Evolutionary conservation across 345 rosid genomes (phyloP), one percentile per base, ranked within the genome.

Genomic region (Rhizophora mangle): DNA sequence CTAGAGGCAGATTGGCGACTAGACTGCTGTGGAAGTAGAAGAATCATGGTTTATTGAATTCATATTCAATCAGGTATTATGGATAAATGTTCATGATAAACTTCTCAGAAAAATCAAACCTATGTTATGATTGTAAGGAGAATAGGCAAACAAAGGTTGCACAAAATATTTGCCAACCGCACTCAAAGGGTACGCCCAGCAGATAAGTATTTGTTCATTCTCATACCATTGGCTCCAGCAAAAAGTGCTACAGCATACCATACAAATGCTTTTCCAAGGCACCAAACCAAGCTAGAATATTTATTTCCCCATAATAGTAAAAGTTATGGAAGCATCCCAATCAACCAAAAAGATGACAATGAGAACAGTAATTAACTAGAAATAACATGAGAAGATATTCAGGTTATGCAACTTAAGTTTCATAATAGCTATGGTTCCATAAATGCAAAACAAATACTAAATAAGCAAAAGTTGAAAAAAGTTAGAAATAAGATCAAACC

Each of bases 401-500:
- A 36, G n/a, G 34, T 21, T 21, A n/a, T 4, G 24, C 67, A 71
- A 24, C 26, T 46, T 55, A 21, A 49, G 29, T 43, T 32, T 51
- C 22, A 43, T 21, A 68, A 39, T 39, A 59, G 11, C 47, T 39
- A 39, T 39, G 47, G 13, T 39, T 10, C 47, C 47, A 39, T 39
- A 39, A 39, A 39, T 39, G 47, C 59, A 2, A 21, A 21, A 21
- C 59, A 21, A 0, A 21, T 54, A 54, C 20, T 54, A 55, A 26
- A 64, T 66, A 65, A 29, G 32, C 27, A 61, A n/a, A 63, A 36
- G 24, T n/a, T 55, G 6, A 20, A 24, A 34, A 27, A 65, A 6
- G 56, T 60, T 37, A 54, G 5, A 5, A 54, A n/a, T 54, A 69
- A 63, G 15, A 70, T 6, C 73, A 65, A 58, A 94, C 99, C 99